Evolutionary conservation across 371 early-diverging fungal genomes (phyloP), one percentile per base, ranked within the genome.

Genomic region (Actinomortierella wolfii): DNA sequence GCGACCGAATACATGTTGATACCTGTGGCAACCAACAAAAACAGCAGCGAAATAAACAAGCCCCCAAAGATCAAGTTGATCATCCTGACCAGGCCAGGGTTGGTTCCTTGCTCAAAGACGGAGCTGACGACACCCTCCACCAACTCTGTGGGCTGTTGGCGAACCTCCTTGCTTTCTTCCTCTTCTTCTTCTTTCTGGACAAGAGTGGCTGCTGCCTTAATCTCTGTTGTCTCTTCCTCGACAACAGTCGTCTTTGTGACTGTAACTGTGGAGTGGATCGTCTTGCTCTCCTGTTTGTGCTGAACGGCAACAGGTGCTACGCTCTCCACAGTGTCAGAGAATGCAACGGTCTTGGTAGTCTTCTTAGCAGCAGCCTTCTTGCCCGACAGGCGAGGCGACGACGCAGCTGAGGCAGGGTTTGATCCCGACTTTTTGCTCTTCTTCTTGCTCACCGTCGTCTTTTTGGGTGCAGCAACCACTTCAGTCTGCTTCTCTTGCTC

Each of bases 51-150:
- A 51, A 73, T 13, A 54, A 73, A 73, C 51, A 73, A 43, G 14
- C 51, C 56, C 43, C 66, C 63, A 51, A 73, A 73, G 51, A 63
- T 25, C 17, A 49, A 44, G 51, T 73, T 73, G 54, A 73, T 24
- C 25, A 59, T 60, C 58, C 67, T 66, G 64, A 73, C 54, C 64
- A 73, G 43, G 1, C 74, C 74, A 44, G 74, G 74, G 54, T 73
- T 73, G 23, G 67, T 59, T 0, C 74, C 74, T 57, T 67, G 66
- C 47, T 67, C 74, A 60, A 73, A 73, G 45, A 73, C 59, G 1
- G 74, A 73, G n/a, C 63, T 46, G n/a, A 73, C 28, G 23, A 62
- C 52, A 4, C 74, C 74, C 9, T 57, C 64, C 17, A 67, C 60
- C 67, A 73, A 59, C 41, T 59, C 67, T 9, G 56, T 21, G 17